phyloP scores from a whole-genome alignment of 164 flowering plant species.

The Berberis vulgaris region DNA sequence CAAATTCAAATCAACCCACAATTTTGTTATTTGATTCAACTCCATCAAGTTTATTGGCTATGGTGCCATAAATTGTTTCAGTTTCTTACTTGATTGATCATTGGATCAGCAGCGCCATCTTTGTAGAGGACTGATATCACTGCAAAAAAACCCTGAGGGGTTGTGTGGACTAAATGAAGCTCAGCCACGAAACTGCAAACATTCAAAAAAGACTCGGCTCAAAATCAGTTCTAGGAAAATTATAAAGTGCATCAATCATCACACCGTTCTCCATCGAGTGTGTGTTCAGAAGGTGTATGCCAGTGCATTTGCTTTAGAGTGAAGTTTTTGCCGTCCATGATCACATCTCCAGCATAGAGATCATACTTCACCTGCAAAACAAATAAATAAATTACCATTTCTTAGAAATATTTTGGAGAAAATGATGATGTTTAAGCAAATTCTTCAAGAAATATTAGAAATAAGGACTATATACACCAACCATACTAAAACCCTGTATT shows the following conservation, averaged over 20 bases:
- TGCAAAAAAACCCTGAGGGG: neutral
- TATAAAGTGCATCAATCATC: neutral
- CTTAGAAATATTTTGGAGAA: too few relatives aligned
- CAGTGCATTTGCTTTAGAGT: conserved; percentile 46
- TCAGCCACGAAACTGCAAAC: neutral
- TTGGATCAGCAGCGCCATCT: neutral
- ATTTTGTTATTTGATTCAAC: neutral
- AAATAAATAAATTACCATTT: neutral
- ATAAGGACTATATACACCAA: neutral
- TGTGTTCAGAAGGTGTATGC: conserved; percentile 73
- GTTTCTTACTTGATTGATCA: neutral
- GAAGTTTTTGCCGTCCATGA: conserved; percentile 33
- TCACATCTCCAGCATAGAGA: conserved; percentile 23
- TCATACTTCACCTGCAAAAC: conserved; percentile 27
- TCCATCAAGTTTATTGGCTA: neutral
- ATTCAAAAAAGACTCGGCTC: neutral
- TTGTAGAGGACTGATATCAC: conserved; percentile 1
- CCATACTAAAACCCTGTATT: neutral
- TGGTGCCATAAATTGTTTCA: neutral
- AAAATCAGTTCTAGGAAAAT: neutral
- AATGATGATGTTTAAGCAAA: neutral
- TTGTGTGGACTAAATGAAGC: conserved; percentile 2
- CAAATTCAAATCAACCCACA: neutral
- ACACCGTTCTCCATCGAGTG: conserved; percentile 39
- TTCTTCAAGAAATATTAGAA: neutral